Evolutionary conservation across 345 rosid species (phyloP), one percentile per base, ranked within the genome.

Genomic region (Crucihimalaya himalaica): DNA sequence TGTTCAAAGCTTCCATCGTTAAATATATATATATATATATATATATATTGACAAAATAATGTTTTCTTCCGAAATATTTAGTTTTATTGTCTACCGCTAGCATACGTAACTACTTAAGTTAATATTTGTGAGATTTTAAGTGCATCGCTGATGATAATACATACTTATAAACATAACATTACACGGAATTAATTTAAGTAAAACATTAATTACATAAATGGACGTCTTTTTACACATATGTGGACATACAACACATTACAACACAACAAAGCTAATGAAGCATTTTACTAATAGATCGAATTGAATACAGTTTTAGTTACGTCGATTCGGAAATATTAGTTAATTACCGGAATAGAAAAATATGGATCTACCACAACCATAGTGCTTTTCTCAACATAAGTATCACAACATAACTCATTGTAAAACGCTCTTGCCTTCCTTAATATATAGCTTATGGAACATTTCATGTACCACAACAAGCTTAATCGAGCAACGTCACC

Each of bases 391-490:
- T 60, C 66, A 25, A 20, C 75, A 31, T 55, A 72, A 54, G 68
- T 71, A 35, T 80, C 87, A 27, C 80, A 63, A 54, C 75, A 81
- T 39, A 72, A 72, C 72, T 78, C 84, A 35, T 81, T 81, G 83
- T 69, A 81, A 61, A 83, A 83, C 20, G 84, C 78, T 75, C 78
- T 81, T 15, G 84, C 84, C 79, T 73, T 81, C 78, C 81, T 74
- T 32, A 80, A 47, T 46, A 81, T 70, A 75, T 46, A 72, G 75
- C 81, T 78, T 70, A 81, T 76, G 50, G 84, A 76, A 46, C 81
- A 66, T 67, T 50, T 70, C 76, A 78, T 43, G 42, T 61, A 76
- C 82, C 84, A 65, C 48, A 70, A 37, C 46, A 81, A 71, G 73
- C 78, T 75, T 34, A 80, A 14, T 39, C 66, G 62, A 66, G 78